Conservation (phyloP, 73 alveolate species). For the Stentor roeselii region DNA sequence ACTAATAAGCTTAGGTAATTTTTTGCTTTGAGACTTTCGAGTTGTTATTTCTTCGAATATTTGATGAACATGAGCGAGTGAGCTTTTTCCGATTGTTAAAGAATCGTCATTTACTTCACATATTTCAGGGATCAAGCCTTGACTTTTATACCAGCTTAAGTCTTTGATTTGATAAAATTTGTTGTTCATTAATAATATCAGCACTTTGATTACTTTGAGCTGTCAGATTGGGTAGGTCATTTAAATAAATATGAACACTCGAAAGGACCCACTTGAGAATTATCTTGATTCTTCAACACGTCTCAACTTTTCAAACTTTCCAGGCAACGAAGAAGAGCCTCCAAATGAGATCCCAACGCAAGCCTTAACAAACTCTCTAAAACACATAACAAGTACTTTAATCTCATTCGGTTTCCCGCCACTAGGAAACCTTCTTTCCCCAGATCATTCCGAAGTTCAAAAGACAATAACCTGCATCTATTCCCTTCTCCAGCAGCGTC, state of each 20-base stretch:
- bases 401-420: constrained; percentile 24
- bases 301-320: constrained; percentile 7
- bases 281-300: background rate
- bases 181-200: no score
- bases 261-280: constrained; percentile 10
- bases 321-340: background rate
- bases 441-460: constrained; percentile 6
- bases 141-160: no score
- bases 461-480: constrained; percentile 4
- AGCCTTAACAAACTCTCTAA: constrained; percentile 17
- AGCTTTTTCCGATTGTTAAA: no score
- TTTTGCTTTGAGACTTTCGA: no score
- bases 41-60: no score
- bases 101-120: no score
- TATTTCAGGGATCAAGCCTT: no score
- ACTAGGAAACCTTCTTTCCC: constrained; percentile 3
- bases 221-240: no score
- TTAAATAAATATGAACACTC: background rate
- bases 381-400: constrained; percentile 13
- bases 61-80: no score
- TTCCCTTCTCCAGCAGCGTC: constrained; percentile 1
- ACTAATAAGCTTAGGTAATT: no score
- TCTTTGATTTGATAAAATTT: no score
- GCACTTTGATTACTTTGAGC: no score
- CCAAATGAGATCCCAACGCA: constrained; percentile 15